Conservation (phyloP, 2,329 filamentous ascomycete species). For the Ophiostoma piceae region DNA sequence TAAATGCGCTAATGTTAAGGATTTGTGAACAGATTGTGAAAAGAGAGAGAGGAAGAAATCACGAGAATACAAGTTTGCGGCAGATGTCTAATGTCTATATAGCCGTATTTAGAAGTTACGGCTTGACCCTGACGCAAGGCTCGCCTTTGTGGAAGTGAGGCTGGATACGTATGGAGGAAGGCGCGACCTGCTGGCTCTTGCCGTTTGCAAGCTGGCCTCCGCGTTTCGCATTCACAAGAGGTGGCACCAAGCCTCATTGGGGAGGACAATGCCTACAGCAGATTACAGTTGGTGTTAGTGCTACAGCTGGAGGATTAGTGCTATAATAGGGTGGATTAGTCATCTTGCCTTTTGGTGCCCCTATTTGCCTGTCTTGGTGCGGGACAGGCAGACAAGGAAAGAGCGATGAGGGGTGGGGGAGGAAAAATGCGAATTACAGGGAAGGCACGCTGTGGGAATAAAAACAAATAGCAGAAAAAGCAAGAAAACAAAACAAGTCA, state of each 20-base stretch:
- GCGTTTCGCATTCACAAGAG: constrained; percentile 6
- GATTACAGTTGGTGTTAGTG: background rate
- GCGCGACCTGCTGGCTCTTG: background rate
- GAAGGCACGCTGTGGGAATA: background rate
- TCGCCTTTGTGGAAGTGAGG: background rate
- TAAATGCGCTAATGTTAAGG: background rate
- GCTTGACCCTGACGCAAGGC: background rate
- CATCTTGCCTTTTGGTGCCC: background rate
- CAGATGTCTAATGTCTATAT: background rate
- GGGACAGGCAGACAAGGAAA: background rate
- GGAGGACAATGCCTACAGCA: background rate
- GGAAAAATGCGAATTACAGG: constrained; percentile 10
- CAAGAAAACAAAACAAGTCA: background rate
- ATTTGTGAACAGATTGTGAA: background rate
- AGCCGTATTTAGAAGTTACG: background rate
- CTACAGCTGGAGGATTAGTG: background rate
- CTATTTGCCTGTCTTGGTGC: background rate
- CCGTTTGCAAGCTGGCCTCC: constrained; percentile 13
- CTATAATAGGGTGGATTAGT: background rate
- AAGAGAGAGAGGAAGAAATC: background rate
- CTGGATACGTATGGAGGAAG: background rate
- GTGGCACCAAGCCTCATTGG: background rate
- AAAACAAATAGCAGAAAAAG: background rate
- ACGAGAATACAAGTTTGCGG: background rate
- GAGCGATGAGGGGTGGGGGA: constrained; percentile 4